Evolutionary conservation across 2,329 filamentous ascomycete genomes (phyloP).

Genomic region (Albifimbria verrucaria): DNA sequence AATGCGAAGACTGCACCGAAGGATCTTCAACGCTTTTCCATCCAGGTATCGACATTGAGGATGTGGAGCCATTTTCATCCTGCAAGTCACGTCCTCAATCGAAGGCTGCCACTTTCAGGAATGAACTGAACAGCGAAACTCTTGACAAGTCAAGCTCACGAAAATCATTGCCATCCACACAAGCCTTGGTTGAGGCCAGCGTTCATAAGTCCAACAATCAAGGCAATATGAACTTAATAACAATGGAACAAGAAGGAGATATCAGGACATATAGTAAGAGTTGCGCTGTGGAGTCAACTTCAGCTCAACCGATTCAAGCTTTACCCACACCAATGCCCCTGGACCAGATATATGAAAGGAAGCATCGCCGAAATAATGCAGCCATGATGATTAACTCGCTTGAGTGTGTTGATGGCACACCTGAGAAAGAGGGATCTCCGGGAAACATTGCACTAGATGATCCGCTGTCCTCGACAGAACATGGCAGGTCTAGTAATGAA

Average conservation of each 20-base stretch:
- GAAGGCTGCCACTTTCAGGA: neutral
- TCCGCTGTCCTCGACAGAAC: neutral
- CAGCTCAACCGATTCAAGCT: neutral
- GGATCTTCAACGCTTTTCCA: neutral
- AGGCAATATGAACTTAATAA: too few species aligned
- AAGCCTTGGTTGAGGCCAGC: too few species aligned
- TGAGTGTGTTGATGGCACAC: too few species aligned
- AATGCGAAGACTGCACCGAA: neutral
- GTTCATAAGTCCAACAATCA: too few species aligned
- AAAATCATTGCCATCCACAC: too few species aligned
- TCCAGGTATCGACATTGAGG: neutral
- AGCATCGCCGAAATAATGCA: conserved; percentile 24
- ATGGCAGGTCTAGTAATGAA: neutral
- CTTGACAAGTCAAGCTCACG: neutral
- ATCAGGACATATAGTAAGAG: too few species aligned
- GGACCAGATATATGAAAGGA: conserved; percentile 2
- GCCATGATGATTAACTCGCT: conserved; percentile 18
- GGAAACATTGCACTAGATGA: too few species aligned
- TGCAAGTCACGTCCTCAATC: neutral
- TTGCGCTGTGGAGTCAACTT: conserved; percentile 1
- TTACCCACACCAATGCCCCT: neutral
- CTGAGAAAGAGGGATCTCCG: too few species aligned
- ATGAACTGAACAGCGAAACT: too few species aligned
- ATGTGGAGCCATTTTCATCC: neutral
- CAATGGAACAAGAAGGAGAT: too few species aligned